Base-by-base conservation (phyloP, 1,139 yeast species). In the Suhomyces bokatorum region DNA sequence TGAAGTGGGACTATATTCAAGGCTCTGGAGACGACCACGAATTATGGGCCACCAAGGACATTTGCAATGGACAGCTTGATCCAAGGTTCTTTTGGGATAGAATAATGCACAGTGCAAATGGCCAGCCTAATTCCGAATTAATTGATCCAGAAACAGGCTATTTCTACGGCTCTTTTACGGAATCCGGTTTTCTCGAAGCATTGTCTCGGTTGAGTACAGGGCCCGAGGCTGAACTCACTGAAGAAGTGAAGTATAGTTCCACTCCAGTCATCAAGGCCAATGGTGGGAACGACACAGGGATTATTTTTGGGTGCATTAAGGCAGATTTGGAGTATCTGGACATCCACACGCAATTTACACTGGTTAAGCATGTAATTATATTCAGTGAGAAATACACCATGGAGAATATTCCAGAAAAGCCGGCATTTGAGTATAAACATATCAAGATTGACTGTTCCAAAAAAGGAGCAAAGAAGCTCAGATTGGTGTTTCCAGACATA, bases 11-110 rank as follows among this genome's bases (percentile, higher is more conserved):
- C 26, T 90, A 90, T 59, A 85, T 89, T 2, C 97, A 88, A 63
- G 97, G 97, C 1, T 90, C 96, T 0, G 97, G 95, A 0, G 97
- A 90, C 62, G 97, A 90, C 57, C 96, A 90, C 59, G 97, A 90
- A 56, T 69, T 85, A 22, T 90, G 97, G 97, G 82, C 90, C 0
- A 63, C 75, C 0, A 59, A 67, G 6, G 73, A 63, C 2, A 43
- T 70, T 1, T 64, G 70, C 37, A 44, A 54, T 1, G 73, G 73
- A 4, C 53, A 73, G 0, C 62, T 89, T 22, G 75, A 73, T 1
- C 81, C 93, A 0, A 54, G 59, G 1, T 43, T 77, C 13, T 78
- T 87, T 44, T 89, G 96, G 96, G 48, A 61, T 0, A 58, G 75
- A 42, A 44, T 61, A 5, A 50, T 43, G 8, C 8, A 14, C 14